Evolutionary conservation across 495 filamentous ascomycete genomes (phyloP), one percentile per base, ranked within the genome.

Genomic region (Pseudomonodictys pantanalensis): DNA sequence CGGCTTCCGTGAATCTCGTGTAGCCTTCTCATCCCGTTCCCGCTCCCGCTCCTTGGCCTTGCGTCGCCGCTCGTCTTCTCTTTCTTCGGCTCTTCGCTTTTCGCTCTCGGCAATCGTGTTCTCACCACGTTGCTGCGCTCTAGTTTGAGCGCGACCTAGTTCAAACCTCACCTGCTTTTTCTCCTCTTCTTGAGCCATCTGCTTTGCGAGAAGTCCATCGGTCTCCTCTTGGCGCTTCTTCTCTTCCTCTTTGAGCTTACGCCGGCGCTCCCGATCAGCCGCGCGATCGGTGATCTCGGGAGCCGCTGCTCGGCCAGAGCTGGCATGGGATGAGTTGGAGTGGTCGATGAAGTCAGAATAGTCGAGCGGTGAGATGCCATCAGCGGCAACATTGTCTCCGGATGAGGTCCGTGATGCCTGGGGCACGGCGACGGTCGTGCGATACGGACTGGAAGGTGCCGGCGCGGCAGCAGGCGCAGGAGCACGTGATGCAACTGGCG

Each of bases 221-320:
- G 38, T 39, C 25, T 65, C 49, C 45, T 60, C 39, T 28, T 60
- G 56, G 44, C 56, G 62, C 56, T 57, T 55, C 43, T 30, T 42
- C 25, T 56, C 62, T 2, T 24, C 35, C n/a, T 60, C 35, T 24
- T 56, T 44, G 3, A 28, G 18, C 25, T 46, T 32, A 7, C 43
- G 56, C 12, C 32, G 52, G 23, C 63, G 63, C 12, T 22, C 52
- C 10, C 48, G 58, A n/a, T 53, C 61, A 7, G 35, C 56, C 23
- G 47, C 55, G 23, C 49, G 55, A n/a, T 65, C 50, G 5, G 45
- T 52, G 38, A 56, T 58, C 41, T 66, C 63, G 44, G 58, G 51
- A 33, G 51, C 51, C 5, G 32, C 51, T 8, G 59, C 23, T 15
- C 51, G 42, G 17, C 43, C 35, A 12, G 42, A 49, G 32, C 58